Evolutionary conservation across 352 stramenopile species (phyloP).

Genomic region (Peronospora farinosa): DNA sequence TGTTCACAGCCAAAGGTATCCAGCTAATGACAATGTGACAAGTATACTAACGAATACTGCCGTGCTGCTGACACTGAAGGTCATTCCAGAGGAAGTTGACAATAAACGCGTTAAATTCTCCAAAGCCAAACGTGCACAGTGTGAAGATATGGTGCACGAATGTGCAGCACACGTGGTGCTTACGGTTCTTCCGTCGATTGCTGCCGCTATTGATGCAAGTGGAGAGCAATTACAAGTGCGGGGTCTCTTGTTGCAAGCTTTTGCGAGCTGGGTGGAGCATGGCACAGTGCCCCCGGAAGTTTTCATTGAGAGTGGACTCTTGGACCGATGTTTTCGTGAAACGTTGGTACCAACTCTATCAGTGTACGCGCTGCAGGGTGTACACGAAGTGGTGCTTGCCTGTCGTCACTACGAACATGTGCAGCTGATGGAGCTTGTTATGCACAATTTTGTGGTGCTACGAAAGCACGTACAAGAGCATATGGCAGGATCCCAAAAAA

Average conservation of each 20-base stretch:
- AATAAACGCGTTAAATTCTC: constrained; percentile 77
- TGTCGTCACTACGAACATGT: constrained; percentile 53
- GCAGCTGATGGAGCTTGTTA: constrained; percentile 70
- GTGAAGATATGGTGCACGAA: constrained; percentile 61
- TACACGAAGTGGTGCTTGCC: constrained; percentile 62
- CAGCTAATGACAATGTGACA: constrained; percentile 33
- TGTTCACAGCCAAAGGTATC: constrained; percentile 59
- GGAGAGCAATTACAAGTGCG: constrained; percentile 40
- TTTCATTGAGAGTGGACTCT: constrained; percentile 53
- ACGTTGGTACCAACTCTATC: constrained; percentile 33
- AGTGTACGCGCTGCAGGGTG: constrained; percentile 46
- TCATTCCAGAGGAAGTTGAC: constrained; percentile 71
- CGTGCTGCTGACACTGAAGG: constrained; percentile 64
- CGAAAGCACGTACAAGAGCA: constrained; percentile 49
- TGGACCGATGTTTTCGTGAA: constrained; percentile 59
- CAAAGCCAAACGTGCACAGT: constrained; percentile 57
- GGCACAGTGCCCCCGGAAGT: constrained; percentile 43
- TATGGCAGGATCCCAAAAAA: constrained; percentile 19
- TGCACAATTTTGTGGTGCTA: constrained; percentile 72
- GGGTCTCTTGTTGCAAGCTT: constrained; percentile 52
- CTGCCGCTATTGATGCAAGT: constrained; percentile 46
- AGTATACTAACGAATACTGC: constrained; percentile 63
- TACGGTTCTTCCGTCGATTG: constrained; percentile 53
- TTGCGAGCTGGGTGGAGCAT: constrained; percentile 73
- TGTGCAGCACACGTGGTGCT: constrained; percentile 53